phyloP scores from a whole-genome alignment of 1,139 yeast species.

The Protomyces pachydermus region DNA sequence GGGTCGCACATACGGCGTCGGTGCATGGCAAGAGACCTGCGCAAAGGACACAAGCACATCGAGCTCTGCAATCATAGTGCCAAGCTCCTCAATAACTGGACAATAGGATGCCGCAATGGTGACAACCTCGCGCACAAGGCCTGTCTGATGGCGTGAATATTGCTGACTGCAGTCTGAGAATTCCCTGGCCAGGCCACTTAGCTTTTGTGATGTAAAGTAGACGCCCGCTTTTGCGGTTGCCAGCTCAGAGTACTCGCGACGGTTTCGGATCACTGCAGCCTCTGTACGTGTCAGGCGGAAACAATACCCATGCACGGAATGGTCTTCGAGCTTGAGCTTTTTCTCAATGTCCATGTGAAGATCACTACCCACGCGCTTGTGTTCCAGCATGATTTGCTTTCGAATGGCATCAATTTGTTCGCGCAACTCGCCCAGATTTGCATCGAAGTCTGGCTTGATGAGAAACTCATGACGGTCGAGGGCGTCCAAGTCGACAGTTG shows the following conservation, averaged over 20 bases:
- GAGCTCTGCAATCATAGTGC: constrained; percentile 60
- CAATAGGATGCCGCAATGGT: constrained; percentile 73
- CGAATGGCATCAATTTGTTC: constrained; percentile 53
- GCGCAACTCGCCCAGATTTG: constrained; percentile 59
- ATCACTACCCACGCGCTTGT: constrained; percentile 64
- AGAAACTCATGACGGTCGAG: constrained; percentile 72
- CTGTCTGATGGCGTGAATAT: constrained; percentile 68
- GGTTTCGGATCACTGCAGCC: constrained; percentile 52
- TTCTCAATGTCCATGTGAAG: constrained; percentile 76
- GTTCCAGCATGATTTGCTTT: constrained; percentile 55
- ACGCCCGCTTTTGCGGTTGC: constrained; percentile 84
- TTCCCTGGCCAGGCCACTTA: constrained; percentile 57
- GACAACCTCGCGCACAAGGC: constrained; percentile 75
- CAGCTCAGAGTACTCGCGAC: constrained; percentile 60
- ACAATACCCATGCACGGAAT: constrained; percentile 87
- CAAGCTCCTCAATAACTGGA: constrained; percentile 65
- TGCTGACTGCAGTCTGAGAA: constrained; percentile 57
- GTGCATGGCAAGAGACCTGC: constrained; percentile 76
- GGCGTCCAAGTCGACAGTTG: constrained; percentile 82
- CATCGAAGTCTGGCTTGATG: constrained; percentile 86
- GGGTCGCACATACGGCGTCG: constrained; percentile 75
- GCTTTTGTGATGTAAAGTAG: constrained; percentile 67
- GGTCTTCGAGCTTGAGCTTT: constrained; percentile 81
- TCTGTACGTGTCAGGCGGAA: constrained; percentile 76
- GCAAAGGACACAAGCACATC: constrained; percentile 87